Conservation (phyloP, 176 grass and related monocot species). For the Triticum timopheevii region DNA sequence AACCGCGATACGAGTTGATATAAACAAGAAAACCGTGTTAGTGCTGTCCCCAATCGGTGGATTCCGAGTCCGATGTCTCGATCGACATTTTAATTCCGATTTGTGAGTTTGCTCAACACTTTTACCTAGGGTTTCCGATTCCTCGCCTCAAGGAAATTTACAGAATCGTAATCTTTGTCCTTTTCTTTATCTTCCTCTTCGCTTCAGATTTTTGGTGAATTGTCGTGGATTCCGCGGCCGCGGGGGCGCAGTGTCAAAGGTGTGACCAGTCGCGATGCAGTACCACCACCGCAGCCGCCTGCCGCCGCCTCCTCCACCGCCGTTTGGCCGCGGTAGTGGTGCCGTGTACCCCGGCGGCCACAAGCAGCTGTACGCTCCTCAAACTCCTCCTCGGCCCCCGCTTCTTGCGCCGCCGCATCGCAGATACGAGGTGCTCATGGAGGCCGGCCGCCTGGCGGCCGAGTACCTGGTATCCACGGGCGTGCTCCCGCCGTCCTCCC, state of each 20-base stretch:
- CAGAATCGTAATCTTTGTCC: constrained; percentile 33
- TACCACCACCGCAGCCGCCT: constrained; percentile 39
- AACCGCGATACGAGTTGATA: not conserved
- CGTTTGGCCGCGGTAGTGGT: constrained; percentile 38
- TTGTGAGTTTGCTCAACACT: constrained; percentile 16
- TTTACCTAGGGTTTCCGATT: constrained; percentile 43
- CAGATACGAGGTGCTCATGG: constrained; percentile 82
- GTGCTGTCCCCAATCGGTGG: not conserved
- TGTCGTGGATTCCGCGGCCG: constrained; percentile 33
- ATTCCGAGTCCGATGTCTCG: constrained; percentile 9
- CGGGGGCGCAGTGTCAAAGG: not conserved
- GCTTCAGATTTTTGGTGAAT: constrained; percentile 39
- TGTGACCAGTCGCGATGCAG: constrained; percentile 42
- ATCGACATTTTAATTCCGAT: constrained; percentile 24
- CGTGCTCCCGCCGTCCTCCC: constrained; percentile 58
- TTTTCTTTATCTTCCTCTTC: constrained; percentile 7
- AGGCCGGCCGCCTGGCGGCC: constrained; percentile 89
- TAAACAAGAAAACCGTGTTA: constrained; percentile 13
- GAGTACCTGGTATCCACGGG: constrained; percentile 85
- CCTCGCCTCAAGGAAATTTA: constrained; percentile 18
- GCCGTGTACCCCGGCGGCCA: constrained; percentile 26
- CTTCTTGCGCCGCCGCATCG: constrained; percentile 19
- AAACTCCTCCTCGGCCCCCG: not conserved
- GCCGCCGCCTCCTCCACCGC: constrained; percentile 28
- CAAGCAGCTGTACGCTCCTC: constrained; percentile 25